Evolutionary conservation across 192 early-diverging fungal genomes (phyloP).

Genomic region (Gryganskiella cystojenkinii): DNA sequence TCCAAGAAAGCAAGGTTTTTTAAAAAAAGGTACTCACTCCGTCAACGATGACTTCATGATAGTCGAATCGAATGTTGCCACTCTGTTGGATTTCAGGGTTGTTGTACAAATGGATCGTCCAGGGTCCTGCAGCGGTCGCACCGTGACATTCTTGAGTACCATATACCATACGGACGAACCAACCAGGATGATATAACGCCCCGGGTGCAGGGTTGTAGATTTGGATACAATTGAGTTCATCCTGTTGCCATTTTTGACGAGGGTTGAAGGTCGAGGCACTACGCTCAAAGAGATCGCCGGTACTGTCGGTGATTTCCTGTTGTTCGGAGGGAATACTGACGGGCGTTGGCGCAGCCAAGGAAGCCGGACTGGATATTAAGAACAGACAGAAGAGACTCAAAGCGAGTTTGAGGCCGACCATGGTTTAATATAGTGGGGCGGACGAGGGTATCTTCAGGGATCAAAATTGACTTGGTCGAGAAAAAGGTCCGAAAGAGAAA

Average conservation of each 20-base stretch:
- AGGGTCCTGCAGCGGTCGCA: constrained; percentile 9
- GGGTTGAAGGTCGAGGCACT: constrained; percentile 17
- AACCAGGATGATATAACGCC: constrained; percentile 26
- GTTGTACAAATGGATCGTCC: constrained; percentile 39
- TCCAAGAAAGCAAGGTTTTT: no score
- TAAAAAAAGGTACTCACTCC: constrained; percentile 11
- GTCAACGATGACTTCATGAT: constrained; percentile 36
- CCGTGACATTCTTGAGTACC: constrained; percentile 20
- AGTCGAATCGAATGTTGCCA: constrained; percentile 20
- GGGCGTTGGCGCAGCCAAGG: constrained; percentile 1
- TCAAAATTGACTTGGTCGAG: no score
- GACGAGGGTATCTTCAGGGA: no score
- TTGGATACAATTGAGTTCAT: constrained; percentile 36
- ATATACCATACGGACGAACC: constrained; percentile 28
- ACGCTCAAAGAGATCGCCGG: neutral
- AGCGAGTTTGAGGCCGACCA: constrained; percentile 14
- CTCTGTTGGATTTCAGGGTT: constrained; percentile 24
- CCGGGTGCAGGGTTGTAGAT: constrained; percentile 35
- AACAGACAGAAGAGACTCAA: constrained; percentile 19
- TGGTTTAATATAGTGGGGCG: neutral
- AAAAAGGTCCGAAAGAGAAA: no score
- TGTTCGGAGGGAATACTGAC: neutral
- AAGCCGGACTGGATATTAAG: neutral
- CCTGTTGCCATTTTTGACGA: constrained; percentile 33
- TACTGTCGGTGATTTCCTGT: neutral